phyloP scores from a whole-genome alignment of 2,329 filamentous ascomycete genomes.

The Zasmidium citrigriseum region DNA sequence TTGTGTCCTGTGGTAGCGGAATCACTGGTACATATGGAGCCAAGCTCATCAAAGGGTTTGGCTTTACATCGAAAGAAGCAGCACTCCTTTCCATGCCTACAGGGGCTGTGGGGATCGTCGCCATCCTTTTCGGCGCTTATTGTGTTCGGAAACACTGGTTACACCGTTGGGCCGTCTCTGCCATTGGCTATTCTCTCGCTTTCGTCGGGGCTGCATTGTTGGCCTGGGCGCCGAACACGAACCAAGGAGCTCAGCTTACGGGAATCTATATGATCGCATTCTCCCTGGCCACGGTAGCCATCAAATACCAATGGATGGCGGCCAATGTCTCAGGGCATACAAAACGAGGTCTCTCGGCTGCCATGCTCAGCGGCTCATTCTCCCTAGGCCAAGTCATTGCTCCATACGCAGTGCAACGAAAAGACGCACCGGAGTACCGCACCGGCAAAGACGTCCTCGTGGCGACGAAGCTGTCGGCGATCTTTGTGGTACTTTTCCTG shows the following conservation, averaged over 20 bases:
- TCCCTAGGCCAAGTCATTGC: constrained; percentile 44
- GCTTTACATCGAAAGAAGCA: constrained; percentile 31
- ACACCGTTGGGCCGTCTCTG: constrained; percentile 27
- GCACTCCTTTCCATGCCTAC: constrained; percentile 55
- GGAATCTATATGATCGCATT: constrained; percentile 43
- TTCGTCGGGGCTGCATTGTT: constrained; percentile 29
- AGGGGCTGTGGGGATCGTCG: constrained; percentile 53
- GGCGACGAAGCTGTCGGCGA: constrained; percentile 34
- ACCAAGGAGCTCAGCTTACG: constrained; percentile 46
- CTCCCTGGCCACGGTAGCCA: constrained; percentile 27
- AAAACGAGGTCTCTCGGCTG: constrained; percentile 60
- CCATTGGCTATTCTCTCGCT: constrained; percentile 17
- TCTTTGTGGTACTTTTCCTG: constrained; percentile 44
- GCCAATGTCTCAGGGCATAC: constrained; percentile 69
- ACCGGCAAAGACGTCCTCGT: constrained; percentile 46
- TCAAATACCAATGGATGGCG: constrained; percentile 33
- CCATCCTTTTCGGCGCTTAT: constrained; percentile 14
- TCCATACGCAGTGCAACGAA: constrained; percentile 41
- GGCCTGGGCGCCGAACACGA: constrained; percentile 34
- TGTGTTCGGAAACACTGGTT: constrained; percentile 20
- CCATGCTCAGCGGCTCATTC: constrained; percentile 44
- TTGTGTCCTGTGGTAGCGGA: constrained; percentile 40
- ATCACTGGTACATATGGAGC: constrained; percentile 41
- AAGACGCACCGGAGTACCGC: constrained; percentile 40
- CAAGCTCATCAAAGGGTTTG: constrained; percentile 34